Conservation (phyloP, 331 rosid species). For the Saraca asoca region DNA sequence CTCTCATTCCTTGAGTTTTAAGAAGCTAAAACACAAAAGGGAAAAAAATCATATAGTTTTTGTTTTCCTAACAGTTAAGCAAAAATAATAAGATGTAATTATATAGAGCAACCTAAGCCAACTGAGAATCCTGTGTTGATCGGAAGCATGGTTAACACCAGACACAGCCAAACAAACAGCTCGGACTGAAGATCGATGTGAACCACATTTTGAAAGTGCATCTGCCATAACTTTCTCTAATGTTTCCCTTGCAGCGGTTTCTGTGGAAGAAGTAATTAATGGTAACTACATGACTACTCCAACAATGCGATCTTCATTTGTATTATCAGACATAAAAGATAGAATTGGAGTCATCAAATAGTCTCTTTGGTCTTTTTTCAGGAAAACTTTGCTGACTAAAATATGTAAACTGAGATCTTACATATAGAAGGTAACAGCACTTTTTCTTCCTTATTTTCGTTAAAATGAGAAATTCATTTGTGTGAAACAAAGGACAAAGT, state of each 20-base stretch:
- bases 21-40: not conserved
- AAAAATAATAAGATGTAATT: slow-evolving; percentile 18
- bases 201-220: slow-evolving; percentile 69
- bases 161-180: slow-evolving; percentile 93
- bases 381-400: not conserved
- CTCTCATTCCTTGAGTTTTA: not conserved
- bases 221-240: slow-evolving; percentile 89
- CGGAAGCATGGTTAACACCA: slow-evolving; percentile 90
- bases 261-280: slow-evolving; percentile 48
- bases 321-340: slow-evolving; percentile 23
- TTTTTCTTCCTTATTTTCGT: not conserved
- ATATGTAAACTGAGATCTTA: not conserved
- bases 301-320: slow-evolving; percentile 24
- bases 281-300: slow-evolving; percentile 24
- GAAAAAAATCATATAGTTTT: not conserved
- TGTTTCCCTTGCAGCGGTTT: slow-evolving; percentile 84
- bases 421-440: no score
- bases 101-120: slow-evolving; percentile 77
- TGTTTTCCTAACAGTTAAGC: slow-evolving; percentile 4
- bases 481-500: slow-evolving; percentile 8
- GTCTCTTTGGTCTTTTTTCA: not conserved
- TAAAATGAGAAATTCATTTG: slow-evolving; percentile 13
- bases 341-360: slow-evolving; percentile 5
- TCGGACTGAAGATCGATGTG: slow-evolving; percentile 75
- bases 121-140: slow-evolving; percentile 72